Evolutionary conservation across 225 moss, liverwort and hornwort species (phyloP).

Genomic region (Pseudisothecium myosuroides): DNA sequence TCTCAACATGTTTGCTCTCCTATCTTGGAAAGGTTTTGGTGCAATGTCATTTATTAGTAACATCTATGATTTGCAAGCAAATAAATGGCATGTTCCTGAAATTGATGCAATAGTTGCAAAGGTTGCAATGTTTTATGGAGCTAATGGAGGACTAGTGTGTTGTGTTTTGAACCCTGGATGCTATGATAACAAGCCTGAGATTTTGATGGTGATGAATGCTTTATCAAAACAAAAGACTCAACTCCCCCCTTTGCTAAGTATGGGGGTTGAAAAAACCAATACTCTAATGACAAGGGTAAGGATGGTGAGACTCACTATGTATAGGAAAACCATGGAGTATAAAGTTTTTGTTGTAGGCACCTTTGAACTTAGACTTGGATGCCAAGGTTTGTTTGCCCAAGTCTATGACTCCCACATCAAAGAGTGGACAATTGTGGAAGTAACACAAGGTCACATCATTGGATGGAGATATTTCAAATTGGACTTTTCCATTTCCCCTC

Average conservation of each 20-base stretch:
- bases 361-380: accelerated
- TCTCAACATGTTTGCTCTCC: neutral
- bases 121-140: neutral
- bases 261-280: accelerated
- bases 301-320: neutral
- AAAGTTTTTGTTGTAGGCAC: neutral
- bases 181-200: accelerated
- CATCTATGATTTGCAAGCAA: too few relatives aligned
- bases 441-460: neutral
- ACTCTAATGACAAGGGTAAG: accelerated
- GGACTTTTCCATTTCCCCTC: too few relatives aligned
- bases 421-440: accelerated
- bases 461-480: too few relatives aligned
- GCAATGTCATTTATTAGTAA: too few relatives aligned
- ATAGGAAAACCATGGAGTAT: neutral
- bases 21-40: accelerated
- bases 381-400: neutral
- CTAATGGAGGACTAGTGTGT: neutral
- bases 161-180: accelerated
- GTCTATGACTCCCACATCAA: neutral
- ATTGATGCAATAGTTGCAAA: accelerated
- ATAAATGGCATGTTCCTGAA: neutral
- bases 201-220: neutral
- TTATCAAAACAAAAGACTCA: accelerated
- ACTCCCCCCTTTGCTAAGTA: neutral